These are phyloP conservation scores for Pyrenula massariospora DNA, from an alignment of 495 filamentous ascomycete species.

Conservation along the genomic window DNA sequence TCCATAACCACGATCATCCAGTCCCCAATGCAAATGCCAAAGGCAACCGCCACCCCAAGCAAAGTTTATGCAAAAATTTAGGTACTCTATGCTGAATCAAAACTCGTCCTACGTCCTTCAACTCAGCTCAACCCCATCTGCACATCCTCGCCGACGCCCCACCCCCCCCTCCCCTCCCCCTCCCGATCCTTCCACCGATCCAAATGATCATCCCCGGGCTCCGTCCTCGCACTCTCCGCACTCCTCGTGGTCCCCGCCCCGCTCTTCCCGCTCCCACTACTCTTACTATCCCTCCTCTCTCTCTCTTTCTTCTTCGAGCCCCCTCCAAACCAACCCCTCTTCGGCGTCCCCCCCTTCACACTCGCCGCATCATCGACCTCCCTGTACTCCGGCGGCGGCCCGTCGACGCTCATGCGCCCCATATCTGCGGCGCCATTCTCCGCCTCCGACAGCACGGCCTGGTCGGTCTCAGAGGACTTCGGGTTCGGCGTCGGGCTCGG, in stretches of 20 bases:
- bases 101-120: too few species aligned
- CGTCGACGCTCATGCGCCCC: constrained; percentile 1
- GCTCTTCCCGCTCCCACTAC: constrained; percentile 21
- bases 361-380: not conserved
- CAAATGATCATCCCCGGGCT: constrained; percentile 34
- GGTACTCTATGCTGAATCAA: too few species aligned
- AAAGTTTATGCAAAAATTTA: too few species aligned
- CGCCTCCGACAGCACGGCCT: constrained; percentile 1
- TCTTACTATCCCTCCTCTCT: constrained; percentile 12
- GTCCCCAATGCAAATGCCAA: too few species aligned
- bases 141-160: constrained; percentile 39
- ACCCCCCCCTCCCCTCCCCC: constrained; percentile 30
- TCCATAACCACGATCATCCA: too few species aligned
- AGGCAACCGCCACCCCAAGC: too few species aligned
- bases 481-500: constrained; percentile 23
- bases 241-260: constrained; percentile 20
- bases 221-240: constrained; percentile 32
- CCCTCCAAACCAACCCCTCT: constrained; percentile 2
- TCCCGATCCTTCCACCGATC: constrained; percentile 31
- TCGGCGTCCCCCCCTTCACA: not conserved
- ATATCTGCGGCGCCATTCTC: constrained; percentile 3
- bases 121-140: constrained; percentile 42
- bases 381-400: not conserved
- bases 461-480: constrained; percentile 7
- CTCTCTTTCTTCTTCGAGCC: constrained; percentile 17